Evolutionary conservation across 1,139 yeast genomes (phyloP).

Genomic region (Meyerozyma athensensis): DNA sequence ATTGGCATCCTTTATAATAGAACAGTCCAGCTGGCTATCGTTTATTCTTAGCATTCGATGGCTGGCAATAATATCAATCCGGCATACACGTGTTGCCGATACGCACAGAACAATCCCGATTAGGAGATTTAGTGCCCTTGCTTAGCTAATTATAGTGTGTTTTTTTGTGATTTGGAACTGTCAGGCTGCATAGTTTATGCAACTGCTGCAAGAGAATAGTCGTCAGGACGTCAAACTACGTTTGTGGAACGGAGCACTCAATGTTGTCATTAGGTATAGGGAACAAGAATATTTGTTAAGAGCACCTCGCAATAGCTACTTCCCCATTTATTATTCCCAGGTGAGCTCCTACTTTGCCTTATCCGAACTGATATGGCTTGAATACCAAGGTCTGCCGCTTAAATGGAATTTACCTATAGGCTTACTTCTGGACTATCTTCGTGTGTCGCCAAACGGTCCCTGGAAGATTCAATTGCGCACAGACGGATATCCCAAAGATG

Average conservation of each 20-base stretch:
- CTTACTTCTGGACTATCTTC: constrained; percentile 50
- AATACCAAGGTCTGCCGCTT: constrained; percentile 56
- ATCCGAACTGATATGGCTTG: constrained; percentile 56
- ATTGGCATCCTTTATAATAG: not conserved
- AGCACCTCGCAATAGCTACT: constrained; percentile 48
- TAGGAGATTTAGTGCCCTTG: no score
- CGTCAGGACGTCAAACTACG: constrained; percentile 28
- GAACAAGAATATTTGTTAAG: constrained; percentile 21
- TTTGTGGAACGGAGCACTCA: constrained; percentile 56
- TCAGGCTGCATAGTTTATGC: no score
- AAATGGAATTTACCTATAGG: constrained; percentile 84
- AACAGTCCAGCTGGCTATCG: constrained; percentile 3
- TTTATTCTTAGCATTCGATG: not conserved
- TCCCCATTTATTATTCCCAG: constrained; percentile 44
- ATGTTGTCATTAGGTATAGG: constrained; percentile 29
- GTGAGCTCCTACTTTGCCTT: constrained; percentile 38
- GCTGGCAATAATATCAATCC: constrained; percentile 3
- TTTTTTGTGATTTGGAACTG: no score
- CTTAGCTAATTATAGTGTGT: no score
- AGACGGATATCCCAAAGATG: constrained; percentile 44
- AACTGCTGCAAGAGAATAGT: not conserved
- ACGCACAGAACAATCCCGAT: constrained; percentile 1
- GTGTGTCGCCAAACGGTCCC: constrained; percentile 9
- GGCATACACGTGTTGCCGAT: not conserved
- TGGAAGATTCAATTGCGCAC: constrained; percentile 52